Evolutionary conservation across 352 stramenopile genomes (phyloP).

Genomic region (Phytophthora aleatoria): DNA sequence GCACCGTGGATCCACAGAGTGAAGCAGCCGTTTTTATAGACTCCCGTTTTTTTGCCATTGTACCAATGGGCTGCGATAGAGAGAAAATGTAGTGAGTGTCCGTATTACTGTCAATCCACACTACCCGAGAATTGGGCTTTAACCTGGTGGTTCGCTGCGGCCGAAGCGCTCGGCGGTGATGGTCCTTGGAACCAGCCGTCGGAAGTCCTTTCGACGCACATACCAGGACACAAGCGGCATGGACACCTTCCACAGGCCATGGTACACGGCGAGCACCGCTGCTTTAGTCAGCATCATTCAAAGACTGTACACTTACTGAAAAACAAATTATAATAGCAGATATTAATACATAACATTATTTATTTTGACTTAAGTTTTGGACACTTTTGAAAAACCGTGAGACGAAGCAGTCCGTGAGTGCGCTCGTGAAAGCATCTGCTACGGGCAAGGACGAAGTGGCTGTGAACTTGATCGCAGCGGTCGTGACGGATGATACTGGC

Average conservation of each 20-base stretch:
- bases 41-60: background rate
- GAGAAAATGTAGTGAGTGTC: background rate
- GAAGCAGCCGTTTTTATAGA: slow-evolving; percentile 11
- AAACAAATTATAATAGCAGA: no score
- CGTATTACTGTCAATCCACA: slow-evolving; percentile 4
- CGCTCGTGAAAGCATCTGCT: slow-evolving; percentile 31
- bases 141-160: slow-evolving; percentile 42
- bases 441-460: slow-evolving; percentile 14
- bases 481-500: slow-evolving; percentile 46
- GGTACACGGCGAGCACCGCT: slow-evolving; percentile 45
- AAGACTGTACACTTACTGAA: no score
- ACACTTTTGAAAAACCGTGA: slow-evolving; percentile 1
- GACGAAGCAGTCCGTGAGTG: slow-evolving; percentile 41
- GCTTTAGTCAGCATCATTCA: background rate
- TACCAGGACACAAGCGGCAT: slow-evolving; percentile 62
- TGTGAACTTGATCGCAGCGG: slow-evolving; percentile 51
- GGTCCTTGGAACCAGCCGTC: slow-evolving; percentile 33
- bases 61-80: slow-evolving; percentile 24
- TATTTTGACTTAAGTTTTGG: no score
- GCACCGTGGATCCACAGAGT: slow-evolving; percentile 79
- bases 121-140: background rate
- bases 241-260: slow-evolving; percentile 51
- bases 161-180: slow-evolving; percentile 66
- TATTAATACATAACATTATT: no score
- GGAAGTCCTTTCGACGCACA: slow-evolving; percentile 56